phyloP scores from a whole-genome alignment of 768 basidiomycete genomes.

The Cystoderma amianthinum region DNA sequence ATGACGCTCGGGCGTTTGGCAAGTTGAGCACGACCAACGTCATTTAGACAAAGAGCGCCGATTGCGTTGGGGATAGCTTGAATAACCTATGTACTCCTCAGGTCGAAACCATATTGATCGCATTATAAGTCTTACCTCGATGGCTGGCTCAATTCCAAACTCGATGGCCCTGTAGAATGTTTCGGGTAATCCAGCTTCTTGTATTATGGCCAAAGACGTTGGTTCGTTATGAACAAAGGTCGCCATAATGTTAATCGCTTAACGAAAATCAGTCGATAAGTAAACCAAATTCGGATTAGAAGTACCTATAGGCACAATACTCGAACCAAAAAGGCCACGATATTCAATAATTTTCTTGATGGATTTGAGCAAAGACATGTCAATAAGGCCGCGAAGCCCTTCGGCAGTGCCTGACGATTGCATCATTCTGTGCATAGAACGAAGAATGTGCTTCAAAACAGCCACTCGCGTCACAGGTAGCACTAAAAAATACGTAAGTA shows the following conservation, averaged over 20 bases:
- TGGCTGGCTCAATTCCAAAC: constrained; percentile 75
- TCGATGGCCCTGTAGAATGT: constrained; percentile 85
- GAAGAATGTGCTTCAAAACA: constrained; percentile 84
- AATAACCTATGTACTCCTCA: constrained; percentile 74
- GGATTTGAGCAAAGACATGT: constrained; percentile 77
- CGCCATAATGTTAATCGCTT: constrained; percentile 92
- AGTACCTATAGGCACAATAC: constrained; percentile 76
- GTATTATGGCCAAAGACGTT: constrained; percentile 86
- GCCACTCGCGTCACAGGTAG: constrained; percentile 70
- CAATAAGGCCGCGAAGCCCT: constrained; percentile 89
- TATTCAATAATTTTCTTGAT: constrained; percentile 86
- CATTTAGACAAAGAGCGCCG: constrained; percentile 93
- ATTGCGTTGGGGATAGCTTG: constrained; percentile 93
- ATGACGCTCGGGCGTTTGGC: constrained; percentile 74
- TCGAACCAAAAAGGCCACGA: constrained; percentile 79
- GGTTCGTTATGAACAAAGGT: constrained; percentile 99
- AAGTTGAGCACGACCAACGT: constrained; percentile 79
- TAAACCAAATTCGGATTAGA: not conserved
- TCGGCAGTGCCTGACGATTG: constrained; percentile 91
- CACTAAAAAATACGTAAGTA: constrained; percentile 18
- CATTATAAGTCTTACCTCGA: constrained; percentile 80
- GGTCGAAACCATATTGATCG: too few species aligned
- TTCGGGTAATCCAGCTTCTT: constrained; percentile 87
- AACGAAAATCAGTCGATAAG: not conserved
- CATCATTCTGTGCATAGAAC: constrained; percentile 97